Base-by-base conservation (phyloP, 441 rosid species). In the Sinapis alba region DNA sequence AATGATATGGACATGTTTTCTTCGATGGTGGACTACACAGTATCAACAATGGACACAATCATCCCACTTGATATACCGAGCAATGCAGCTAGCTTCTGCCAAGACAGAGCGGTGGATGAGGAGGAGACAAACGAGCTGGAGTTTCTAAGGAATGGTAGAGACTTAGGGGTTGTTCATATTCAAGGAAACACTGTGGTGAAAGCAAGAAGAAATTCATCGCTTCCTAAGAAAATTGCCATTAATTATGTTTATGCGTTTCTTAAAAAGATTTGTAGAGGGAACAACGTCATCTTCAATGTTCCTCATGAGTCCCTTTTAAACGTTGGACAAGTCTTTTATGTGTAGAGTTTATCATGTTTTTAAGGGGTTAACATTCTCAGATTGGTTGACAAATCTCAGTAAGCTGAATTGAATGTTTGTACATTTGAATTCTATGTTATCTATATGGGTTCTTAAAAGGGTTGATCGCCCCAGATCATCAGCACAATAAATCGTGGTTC, bases 251-350 rank as follows among this genome's bases (percentile, higher is more conserved):
- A 94, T 83, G 97, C 94, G 5, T 89, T 94, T 78, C 97, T 94
- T 63, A 84, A 94, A 84, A 94, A 92, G 84, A 75, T 94, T 10
- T 92, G 98, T 79, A 85, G 98, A 78, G 97, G 89, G 73, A 85
- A 94, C 74, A 92, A 93, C 83, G 97, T 88, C 53, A 90, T 92
- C 66, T 92, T 94, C 34, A 88, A 94, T 83, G 86, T 92, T 81
- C 98, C 98, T 73, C 98, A 87, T 75, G 97, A 94, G 87, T 84
- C 92, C 64, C 90, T 94, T 11, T 78, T 92, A 85, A 92, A 94
- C 28, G 95, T 94, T 21, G 98, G 98, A 13, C 98, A 94, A 83
- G 69, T 90, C 53, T 86, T 94, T 75, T 90, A 83, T 80, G 97
- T 50, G 21, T 50, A 50, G 56, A 50, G 4, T 16, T 47, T 47